These are phyloP conservation scores for Kodamaea suecica DNA, from an alignment of 1,139 yeast species.

Conservation along the genomic window DNA sequence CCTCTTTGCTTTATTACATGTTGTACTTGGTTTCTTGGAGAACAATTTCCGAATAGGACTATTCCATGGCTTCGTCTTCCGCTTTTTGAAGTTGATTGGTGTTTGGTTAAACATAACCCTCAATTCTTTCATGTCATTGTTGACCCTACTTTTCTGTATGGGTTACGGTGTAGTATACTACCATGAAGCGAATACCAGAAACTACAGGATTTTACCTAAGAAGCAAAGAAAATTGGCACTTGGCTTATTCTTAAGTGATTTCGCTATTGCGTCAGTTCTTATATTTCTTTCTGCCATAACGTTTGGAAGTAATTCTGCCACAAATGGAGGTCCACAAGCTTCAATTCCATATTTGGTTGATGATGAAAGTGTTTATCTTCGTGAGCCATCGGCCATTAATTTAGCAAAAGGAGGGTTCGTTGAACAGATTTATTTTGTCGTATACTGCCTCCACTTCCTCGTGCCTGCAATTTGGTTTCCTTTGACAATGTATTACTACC, in stretches of 20 bases:
- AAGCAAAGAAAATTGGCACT: slow-evolving; percentile 18
- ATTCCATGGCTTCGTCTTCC: slow-evolving; percentile 2
- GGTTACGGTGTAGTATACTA: slow-evolving; percentile 41
- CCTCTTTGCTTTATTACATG: slow-evolving; percentile 10
- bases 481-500: slow-evolving; percentile 21
- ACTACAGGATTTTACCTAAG: slow-evolving; percentile 28
- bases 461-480: slow-evolving; percentile 15
- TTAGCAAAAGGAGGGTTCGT: neutral
- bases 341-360: neutral
- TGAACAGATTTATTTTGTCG: neutral
- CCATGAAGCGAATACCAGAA: slow-evolving; percentile 24
- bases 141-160: slow-evolving; percentile 33
- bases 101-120: slow-evolving; percentile 8
- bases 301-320: neutral
- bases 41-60: slow-evolving; percentile 17
- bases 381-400: slow-evolving; percentile 1
- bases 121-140: slow-evolving; percentile 11
- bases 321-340: slow-evolving; percentile 2
- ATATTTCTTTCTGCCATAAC: neutral
- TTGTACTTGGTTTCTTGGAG: slow-evolving; percentile 16
- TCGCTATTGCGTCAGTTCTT: neutral
- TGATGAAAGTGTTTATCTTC: slow-evolving; percentile 2
- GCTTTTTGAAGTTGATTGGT: slow-evolving; percentile 2
- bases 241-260: slow-evolving; percentile 12
- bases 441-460: neutral